These are phyloP conservation scores for Hanseniaspora lachancei DNA, from an alignment of 805 yeast genomes.

Conservation along the genomic window DNA sequence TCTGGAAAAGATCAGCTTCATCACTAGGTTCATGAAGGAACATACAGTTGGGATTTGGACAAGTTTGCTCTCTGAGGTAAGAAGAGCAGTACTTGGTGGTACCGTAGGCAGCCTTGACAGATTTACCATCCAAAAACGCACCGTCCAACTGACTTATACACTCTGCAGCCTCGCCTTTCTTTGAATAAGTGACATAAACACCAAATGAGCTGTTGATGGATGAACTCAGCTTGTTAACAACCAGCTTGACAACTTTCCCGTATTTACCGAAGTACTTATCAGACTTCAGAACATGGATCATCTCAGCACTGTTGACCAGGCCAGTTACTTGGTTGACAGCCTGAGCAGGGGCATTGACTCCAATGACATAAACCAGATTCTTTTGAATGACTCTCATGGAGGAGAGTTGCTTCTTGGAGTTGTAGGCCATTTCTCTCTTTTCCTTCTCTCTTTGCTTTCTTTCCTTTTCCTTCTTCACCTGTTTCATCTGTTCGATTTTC, in stretches of 20 bases:
- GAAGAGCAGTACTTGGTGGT: constrained; percentile 98
- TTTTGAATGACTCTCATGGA: constrained; percentile 98
- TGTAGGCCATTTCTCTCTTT: constrained; percentile 74
- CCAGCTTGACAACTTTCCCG: constrained; percentile 88
- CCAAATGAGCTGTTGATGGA: constrained; percentile 69
- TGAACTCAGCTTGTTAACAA: constrained; percentile 60
- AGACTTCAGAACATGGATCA: constrained; percentile 67
- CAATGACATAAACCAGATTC: constrained; percentile 90
- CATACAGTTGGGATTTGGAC: constrained; percentile 99
- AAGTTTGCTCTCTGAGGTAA: constrained; percentile 82
- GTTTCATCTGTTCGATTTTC: constrained; percentile 67
- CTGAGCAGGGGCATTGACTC: constrained; percentile 61
- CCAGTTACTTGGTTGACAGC: constrained; percentile 27
- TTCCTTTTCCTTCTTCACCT: constrained; percentile 68
- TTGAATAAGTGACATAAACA: constrained; percentile 85
- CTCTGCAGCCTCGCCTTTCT: constrained; percentile 86
- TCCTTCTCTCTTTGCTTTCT: constrained; percentile 81
- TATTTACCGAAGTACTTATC: constrained; percentile 97
- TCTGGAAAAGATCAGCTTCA: constrained; percentile 91
- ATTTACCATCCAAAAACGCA: constrained; percentile 78
- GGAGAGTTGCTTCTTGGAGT: constrained; percentile 74
- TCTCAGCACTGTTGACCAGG: constrained; percentile 63
- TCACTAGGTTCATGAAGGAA: constrained; percentile 98
- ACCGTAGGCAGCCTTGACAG: constrained; percentile 90
- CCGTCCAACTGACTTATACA: constrained; percentile 91